Conservation (phyloP, 371 early-diverging fungal genomes). For the Syncephalastrum sp. region DNA sequence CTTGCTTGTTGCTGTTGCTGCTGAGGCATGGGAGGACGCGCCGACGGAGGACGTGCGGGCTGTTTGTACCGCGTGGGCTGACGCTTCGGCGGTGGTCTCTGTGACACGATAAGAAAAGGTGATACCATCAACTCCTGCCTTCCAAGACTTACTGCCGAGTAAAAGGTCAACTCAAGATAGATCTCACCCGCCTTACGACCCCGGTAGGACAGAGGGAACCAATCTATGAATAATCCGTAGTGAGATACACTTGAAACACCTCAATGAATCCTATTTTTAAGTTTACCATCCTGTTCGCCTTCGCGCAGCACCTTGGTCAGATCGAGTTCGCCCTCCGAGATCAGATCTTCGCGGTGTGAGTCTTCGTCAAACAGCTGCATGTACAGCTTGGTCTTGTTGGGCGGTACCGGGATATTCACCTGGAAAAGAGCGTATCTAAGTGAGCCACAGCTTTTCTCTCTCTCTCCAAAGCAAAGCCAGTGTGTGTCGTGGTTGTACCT, state of each 20-base stretch:
- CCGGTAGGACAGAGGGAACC: slow-evolving; percentile 54
- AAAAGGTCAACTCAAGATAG: slow-evolving; percentile 58
- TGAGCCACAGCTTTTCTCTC: too few relatives aligned
- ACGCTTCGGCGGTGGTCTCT: slow-evolving; percentile 39
- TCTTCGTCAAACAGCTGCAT: slow-evolving; percentile 52
- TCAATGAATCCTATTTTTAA: not conserved
- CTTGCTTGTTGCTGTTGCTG: slow-evolving; percentile 15
- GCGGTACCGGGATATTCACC: slow-evolving; percentile 46
- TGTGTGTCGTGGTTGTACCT: slow-evolving; percentile 24
- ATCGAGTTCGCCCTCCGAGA: slow-evolving; percentile 67
- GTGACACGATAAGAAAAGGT: slow-evolving; percentile 4
- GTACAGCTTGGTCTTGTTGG: slow-evolving; percentile 36
- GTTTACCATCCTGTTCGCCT: slow-evolving; percentile 68
- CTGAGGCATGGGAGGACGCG: slow-evolving; percentile 14
- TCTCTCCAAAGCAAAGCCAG: not conserved
- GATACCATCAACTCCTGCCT: not conserved
- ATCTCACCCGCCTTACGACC: slow-evolving; percentile 57
- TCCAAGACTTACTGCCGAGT: slow-evolving; percentile 42
- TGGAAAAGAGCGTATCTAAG: slow-evolving; percentile 6
- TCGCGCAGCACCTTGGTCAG: slow-evolving; percentile 55
- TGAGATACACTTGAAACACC: not conserved
- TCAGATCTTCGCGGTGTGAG: slow-evolving; percentile 54
- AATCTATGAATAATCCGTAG: slow-evolving; percentile 27
- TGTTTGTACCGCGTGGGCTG: slow-evolving; percentile 32
- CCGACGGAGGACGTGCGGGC: slow-evolving; percentile 3